A percentile compares a stretch with the other conserved stretches of the same genome.
Evolutionary conservation across 2,329 filamentous ascomycete species (phyloP).

Genomic region (Aureobasidium sp.): DNA sequence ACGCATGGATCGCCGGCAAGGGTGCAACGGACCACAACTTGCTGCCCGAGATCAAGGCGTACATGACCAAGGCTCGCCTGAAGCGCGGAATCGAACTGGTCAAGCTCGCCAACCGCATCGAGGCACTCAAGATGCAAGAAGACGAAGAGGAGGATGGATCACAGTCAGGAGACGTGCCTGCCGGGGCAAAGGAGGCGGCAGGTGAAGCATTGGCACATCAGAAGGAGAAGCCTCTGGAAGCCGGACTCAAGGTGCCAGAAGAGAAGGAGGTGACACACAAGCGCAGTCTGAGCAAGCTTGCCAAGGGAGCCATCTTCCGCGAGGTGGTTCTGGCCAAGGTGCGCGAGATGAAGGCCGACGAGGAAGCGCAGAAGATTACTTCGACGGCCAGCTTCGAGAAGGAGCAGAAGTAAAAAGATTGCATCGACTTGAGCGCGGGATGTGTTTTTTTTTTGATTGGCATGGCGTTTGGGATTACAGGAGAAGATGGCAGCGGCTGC

Average conservation of each 20-base stretch:
- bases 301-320: slow-evolving; percentile 71
- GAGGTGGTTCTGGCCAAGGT: slow-evolving; percentile 94
- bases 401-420: neutral
- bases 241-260: slow-evolving; percentile 18
- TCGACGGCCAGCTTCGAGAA: neutral
- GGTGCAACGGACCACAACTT: slow-evolving; percentile 93
- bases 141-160: slow-evolving; percentile 68
- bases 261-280: slow-evolving; percentile 31
- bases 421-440: neutral
- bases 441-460: neutral
- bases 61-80: slow-evolving; percentile 83
- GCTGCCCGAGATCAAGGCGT: slow-evolving; percentile 90
- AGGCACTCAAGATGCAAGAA: slow-evolving; percentile 85
- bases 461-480: slow-evolving; percentile 6
- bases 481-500: neutral
- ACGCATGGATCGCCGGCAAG: slow-evolving; percentile 84
- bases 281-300: slow-evolving; percentile 48
- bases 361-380: slow-evolving; percentile 43
- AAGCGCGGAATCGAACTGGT: slow-evolving; percentile 91
- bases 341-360: slow-evolving; percentile 79
- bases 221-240: slow-evolving; percentile 18
- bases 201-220: slow-evolving; percentile 31
- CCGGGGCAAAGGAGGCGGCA: slow-evolving; percentile 51
- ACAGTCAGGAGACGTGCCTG: slow-evolving; percentile 49
- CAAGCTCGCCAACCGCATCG: slow-evolving; percentile 92